phyloP scores from a whole-genome alignment of 2,329 filamentous ascomycete genomes.

The Penicillium sp. region DNA sequence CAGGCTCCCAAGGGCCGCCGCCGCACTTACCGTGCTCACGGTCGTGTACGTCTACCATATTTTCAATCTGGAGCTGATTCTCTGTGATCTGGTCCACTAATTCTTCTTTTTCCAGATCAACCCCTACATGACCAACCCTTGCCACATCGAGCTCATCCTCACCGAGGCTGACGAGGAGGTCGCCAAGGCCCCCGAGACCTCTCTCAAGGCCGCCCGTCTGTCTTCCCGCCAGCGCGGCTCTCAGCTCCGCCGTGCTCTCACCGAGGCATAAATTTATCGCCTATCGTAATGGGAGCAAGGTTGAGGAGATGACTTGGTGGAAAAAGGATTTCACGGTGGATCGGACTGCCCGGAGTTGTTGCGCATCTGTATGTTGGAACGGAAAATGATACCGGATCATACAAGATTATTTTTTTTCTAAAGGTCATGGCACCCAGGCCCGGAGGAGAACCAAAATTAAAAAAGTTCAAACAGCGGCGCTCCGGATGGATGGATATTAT shows the following conservation, averaged over 20 bases:
- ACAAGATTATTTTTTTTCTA: conserved; percentile 21
- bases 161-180: conserved; percentile 96
- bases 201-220: conserved; percentile 56
- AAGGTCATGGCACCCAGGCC: conserved; percentile 22
- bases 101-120: conserved; percentile 67
- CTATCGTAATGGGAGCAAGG: conserved; percentile 11
- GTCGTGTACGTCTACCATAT: conserved; percentile 71
- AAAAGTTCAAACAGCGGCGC: conserved; percentile 25
- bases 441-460: conserved; percentile 24
- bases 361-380: conserved; percentile 26
- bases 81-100: neutral
- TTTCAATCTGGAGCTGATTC: neutral
- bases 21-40: conserved; percentile 99
- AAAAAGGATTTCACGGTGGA: conserved; percentile 25
- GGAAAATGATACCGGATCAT: conserved; percentile 26
- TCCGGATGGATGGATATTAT: conserved; percentile 17
- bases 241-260: conserved; percentile 57
- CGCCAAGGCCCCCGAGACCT: conserved; percentile 68
- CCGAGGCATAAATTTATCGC: conserved; percentile 45
- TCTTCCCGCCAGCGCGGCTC: conserved; percentile 86
- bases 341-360: conserved; percentile 34
- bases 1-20: conserved; percentile 99
- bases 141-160: conserved; percentile 99
- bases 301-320: conserved; percentile 22
- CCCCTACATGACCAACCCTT: conserved; percentile 99